A percentile compares a stretch with the other conserved stretches of the same genome.
phyloP scores from a whole-genome alignment of 148 eudicot genomes.

The Gaultheria prostrata region DNA sequence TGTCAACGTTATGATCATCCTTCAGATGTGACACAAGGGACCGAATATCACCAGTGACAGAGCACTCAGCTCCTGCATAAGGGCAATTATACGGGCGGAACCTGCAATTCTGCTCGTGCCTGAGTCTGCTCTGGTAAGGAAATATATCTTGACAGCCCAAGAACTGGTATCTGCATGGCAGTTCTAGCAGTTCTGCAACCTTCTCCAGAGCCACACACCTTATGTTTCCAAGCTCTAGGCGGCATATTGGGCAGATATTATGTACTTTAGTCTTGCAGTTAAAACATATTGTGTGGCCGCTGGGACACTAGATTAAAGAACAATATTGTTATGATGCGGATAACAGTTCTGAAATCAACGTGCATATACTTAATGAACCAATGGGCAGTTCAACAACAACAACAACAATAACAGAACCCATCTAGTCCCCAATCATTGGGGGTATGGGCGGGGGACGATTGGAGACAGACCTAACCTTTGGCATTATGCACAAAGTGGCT shows the following conservation, averaged over 20 bases:
- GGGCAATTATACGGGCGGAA: constrained; percentile 61
- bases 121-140: constrained; percentile 41
- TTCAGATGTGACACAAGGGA: constrained; percentile 56
- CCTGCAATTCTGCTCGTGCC: constrained; percentile 52
- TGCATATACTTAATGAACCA: background rate
- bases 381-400: too few species aligned
- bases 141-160: constrained; percentile 56
- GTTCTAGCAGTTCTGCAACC: constrained; percentile 57
- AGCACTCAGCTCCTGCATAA: constrained; percentile 55
- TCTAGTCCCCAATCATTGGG: too few species aligned
- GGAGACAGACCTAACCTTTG: too few species aligned
- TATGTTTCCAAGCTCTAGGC: constrained; percentile 60
- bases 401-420: too few species aligned
- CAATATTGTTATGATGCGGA: background rate
- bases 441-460: too few species aligned
- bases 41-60: constrained; percentile 46
- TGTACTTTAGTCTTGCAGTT: constrained; percentile 51
- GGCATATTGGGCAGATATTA: constrained; percentile 59
- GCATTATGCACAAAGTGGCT: too few species aligned
- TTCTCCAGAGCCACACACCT: constrained; percentile 75
- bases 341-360: background rate
- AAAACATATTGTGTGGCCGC: constrained; percentile 59
- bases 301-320: constrained; percentile 43
- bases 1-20: constrained; percentile 52
- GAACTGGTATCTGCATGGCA: constrained; percentile 50